A percentile compares a stretch with the other conserved stretches of the same genome.
Evolutionary conservation across 108 stramenopile genomes (phyloP).

Genomic region (Aurantiochytrium sp.): DNA sequence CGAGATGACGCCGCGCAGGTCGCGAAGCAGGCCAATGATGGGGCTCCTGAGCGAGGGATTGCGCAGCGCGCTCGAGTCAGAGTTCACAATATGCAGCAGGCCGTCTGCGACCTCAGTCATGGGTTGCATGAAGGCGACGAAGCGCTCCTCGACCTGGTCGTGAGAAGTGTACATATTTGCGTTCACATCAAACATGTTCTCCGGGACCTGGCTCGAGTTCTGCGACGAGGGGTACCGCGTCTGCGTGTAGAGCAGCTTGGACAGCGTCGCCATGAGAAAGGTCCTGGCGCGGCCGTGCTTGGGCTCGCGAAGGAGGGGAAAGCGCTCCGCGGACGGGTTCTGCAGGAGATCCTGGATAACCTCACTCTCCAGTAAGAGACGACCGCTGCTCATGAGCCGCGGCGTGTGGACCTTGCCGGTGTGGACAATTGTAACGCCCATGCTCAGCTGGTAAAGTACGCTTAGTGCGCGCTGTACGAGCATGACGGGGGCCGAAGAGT

Average conservation of each 20-base stretch:
- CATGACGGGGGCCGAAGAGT: slow-evolving; percentile 11
- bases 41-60: not conserved
- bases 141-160: slow-evolving; percentile 20
- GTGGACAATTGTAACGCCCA: slow-evolving; percentile 8
- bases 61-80: not conserved
- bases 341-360: slow-evolving; percentile 15
- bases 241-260: slow-evolving; percentile 11
- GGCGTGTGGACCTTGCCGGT: not conserved
- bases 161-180: slow-evolving; percentile 1
- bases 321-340: slow-evolving; percentile 24
- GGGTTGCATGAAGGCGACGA: not conserved
- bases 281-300: not conserved
- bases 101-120: slow-evolving; percentile 11
- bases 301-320: slow-evolving; percentile 13
- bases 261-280: slow-evolving; percentile 23
- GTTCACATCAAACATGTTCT: slow-evolving; percentile 24
- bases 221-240: slow-evolving; percentile 20
- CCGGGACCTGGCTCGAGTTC: not conserved
- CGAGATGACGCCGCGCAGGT: slow-evolving; percentile 1
- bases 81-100: not conserved
- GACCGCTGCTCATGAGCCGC: slow-evolving; percentile 11
- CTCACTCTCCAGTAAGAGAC: not conserved
- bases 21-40: not conserved
- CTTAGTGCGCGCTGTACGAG: slow-evolving; percentile 17
- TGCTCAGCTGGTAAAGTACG: not conserved